Conservation (phyloP, 257 asterid genomes). For the Nicotiana obtusifolia region DNA sequence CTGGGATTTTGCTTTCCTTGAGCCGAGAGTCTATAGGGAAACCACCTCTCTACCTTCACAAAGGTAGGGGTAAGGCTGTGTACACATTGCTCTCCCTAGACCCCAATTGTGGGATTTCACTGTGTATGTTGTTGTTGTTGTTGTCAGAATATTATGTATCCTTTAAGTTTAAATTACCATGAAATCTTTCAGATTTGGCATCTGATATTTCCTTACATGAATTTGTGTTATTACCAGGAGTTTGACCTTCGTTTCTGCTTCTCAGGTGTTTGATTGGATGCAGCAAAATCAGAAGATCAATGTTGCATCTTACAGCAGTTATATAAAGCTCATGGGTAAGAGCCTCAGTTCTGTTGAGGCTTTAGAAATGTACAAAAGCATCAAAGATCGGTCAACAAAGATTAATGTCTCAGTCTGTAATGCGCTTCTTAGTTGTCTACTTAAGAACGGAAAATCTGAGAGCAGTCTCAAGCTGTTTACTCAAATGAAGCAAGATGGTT, state of each 20-base stretch:
- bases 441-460: slow-evolving; percentile 64
- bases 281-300: slow-evolving; percentile 65
- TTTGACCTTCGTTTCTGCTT: background rate
- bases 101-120: no score
- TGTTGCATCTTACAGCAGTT: slow-evolving; percentile 85
- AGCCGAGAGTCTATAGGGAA: no score
- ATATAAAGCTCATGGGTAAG: slow-evolving; percentile 67
- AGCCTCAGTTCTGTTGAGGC: slow-evolving; percentile 56
- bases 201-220: background rate
- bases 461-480: slow-evolving; percentile 68
- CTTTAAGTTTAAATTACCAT: background rate
- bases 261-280: slow-evolving; percentile 96
- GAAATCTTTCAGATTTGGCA: background rate
- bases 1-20: no score
- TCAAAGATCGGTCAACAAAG: slow-evolving; percentile 50
- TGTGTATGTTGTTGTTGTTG: no score
- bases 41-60: no score
- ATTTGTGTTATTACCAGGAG: slow-evolving; percentile 4
- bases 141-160: background rate
- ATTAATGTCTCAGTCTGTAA: slow-evolving; percentile 80
- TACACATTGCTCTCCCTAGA: no score
- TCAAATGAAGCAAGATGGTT: slow-evolving; percentile 84
- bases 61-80: no score
- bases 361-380: slow-evolving; percentile 62
- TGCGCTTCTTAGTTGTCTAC: slow-evolving; percentile 67